Percentiles rank a stretch among this genome's conserved stretches.
These are phyloP conservation scores for Nitzschia palea DNA, from an alignment of 108 stramenopile genomes.

Conservation along the genomic window DNA sequence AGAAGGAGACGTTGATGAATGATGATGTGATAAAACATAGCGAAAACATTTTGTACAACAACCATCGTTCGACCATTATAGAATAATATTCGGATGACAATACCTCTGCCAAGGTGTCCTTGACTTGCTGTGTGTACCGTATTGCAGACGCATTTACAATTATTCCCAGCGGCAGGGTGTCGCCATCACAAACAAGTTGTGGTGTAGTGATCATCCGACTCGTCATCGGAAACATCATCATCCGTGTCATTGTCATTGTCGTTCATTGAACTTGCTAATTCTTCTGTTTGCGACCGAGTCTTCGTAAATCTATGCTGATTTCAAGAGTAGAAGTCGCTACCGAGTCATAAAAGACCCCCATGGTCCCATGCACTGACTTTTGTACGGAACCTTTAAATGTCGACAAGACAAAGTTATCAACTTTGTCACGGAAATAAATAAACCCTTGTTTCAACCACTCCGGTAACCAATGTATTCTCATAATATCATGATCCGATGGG, in stretches of 20 bases:
- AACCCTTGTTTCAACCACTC: conserved; percentile 3
- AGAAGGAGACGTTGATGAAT: conserved; percentile 70
- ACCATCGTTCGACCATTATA: too few relatives aligned
- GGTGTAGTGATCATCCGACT: background rate
- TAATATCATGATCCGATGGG: background rate
- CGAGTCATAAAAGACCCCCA: conserved; percentile 2
- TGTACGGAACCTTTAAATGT: background rate
- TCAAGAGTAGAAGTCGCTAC: background rate
- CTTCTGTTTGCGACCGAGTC: background rate
- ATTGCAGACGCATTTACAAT: background rate
- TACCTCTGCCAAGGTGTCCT: too few relatives aligned
- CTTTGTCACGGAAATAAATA: background rate
- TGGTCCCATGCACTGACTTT: background rate
- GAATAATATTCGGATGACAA: too few relatives aligned
- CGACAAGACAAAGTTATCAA: background rate
- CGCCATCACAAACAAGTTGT: background rate
- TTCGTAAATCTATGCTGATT: background rate
- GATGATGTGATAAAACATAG: too few relatives aligned
- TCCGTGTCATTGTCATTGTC: background rate
- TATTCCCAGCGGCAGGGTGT: background rate
- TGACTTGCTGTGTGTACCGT: too few relatives aligned
- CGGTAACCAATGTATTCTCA: conserved; percentile 5
- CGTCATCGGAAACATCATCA: background rate
- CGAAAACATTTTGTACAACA: too few relatives aligned
- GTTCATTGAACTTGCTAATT: background rate